These are phyloP conservation scores for Naganishia albida DNA, from an alignment of 1,284 basidiomycete species.

Conservation along the genomic window DNA sequence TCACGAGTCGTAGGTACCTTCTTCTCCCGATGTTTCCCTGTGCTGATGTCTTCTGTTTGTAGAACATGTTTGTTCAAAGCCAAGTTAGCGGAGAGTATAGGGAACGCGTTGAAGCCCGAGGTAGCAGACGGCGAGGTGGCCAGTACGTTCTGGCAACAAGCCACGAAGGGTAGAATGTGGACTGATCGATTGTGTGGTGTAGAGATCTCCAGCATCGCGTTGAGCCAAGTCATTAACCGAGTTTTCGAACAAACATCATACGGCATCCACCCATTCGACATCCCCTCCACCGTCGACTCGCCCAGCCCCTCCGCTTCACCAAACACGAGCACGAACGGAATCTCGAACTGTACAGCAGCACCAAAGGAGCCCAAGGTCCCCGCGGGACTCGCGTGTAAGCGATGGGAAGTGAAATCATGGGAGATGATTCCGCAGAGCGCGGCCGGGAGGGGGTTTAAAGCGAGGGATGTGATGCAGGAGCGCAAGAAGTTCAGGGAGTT, in stretches of 20 bases:
- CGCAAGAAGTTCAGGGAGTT: conserved; percentile 4
- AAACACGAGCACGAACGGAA: neutral
- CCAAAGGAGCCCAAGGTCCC: conserved; percentile 23
- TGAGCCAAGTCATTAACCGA: conserved; percentile 8
- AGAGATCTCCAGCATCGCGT: neutral
- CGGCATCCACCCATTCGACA: conserved; percentile 24
- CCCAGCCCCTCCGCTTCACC: conserved; percentile 5
- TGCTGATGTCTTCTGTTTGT: neutral
- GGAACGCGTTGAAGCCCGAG: conserved; percentile 23
- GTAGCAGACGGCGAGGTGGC: conserved; percentile 13
- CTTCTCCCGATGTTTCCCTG: neutral
- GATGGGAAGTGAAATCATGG: conserved; percentile 31
- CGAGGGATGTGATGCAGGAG: conserved; percentile 27
- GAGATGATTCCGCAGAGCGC: conserved; percentile 24
- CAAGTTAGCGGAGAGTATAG: conserved; percentile 24
- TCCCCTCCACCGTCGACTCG: neutral
- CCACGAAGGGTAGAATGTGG: too few species aligned
- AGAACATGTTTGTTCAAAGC: neutral
- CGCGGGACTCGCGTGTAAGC: conserved; percentile 6
- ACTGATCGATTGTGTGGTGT: too few species aligned
- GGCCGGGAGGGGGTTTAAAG: conserved; percentile 27
- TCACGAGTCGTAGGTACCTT: conserved; percentile 24
- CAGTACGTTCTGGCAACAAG: neutral
- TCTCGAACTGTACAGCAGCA: neutral
- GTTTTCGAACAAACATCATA: conserved; percentile 26